Evolutionary conservation across 23 red algal genomes (phyloP).

Genomic region (Gracilaria domingensis): DNA sequence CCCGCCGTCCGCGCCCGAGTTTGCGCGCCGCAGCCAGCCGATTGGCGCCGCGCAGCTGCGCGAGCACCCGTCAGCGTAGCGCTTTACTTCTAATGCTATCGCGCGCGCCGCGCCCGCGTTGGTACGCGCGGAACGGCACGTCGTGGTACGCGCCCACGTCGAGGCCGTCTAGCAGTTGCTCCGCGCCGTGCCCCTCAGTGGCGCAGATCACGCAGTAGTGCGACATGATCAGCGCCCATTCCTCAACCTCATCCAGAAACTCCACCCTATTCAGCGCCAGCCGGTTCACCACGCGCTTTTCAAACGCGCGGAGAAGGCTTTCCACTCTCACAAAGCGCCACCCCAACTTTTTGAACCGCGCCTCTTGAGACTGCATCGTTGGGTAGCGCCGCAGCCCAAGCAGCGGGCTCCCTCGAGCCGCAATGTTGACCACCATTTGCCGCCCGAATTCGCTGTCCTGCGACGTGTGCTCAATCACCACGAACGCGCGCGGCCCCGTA

Average conservation of each 20-base stretch:
- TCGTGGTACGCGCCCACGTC: background rate
- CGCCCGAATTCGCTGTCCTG: slow-evolving; percentile 66
- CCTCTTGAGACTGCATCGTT: slow-evolving; percentile 39
- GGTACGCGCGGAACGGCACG: background rate
- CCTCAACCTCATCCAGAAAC: slow-evolving; percentile 78
- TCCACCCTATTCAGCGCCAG: slow-evolving; percentile 67
- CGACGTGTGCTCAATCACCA: slow-evolving; percentile 44
- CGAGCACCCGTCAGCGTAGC: background rate
- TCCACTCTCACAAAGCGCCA: slow-evolving; percentile 38
- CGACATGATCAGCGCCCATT: slow-evolving; percentile 69
- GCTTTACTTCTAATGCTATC: background rate
- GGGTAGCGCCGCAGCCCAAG: slow-evolving; percentile 49
- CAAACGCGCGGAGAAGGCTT: slow-evolving; percentile 43
- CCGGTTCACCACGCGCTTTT: slow-evolving; percentile 15
- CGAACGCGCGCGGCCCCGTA: slow-evolving; percentile 35
- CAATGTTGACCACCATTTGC: slow-evolving; percentile 82
- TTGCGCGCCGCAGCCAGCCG: background rate
- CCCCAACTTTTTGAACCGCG: slow-evolving; percentile 57
- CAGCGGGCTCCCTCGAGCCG: slow-evolving; percentile 66
- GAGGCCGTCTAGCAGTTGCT: background rate
- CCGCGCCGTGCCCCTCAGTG: background rate
- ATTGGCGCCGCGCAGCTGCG: too few relatives aligned
- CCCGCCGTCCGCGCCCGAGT: background rate
- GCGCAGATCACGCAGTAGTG: slow-evolving; percentile 69
- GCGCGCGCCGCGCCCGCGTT: background rate